A percentile compares a stretch with the other conserved stretches of the same genome.
These are phyloP conservation scores for Amaranthus palmeri DNA, from an alignment of 148 eudicot species.

Conservation along the genomic window DNA sequence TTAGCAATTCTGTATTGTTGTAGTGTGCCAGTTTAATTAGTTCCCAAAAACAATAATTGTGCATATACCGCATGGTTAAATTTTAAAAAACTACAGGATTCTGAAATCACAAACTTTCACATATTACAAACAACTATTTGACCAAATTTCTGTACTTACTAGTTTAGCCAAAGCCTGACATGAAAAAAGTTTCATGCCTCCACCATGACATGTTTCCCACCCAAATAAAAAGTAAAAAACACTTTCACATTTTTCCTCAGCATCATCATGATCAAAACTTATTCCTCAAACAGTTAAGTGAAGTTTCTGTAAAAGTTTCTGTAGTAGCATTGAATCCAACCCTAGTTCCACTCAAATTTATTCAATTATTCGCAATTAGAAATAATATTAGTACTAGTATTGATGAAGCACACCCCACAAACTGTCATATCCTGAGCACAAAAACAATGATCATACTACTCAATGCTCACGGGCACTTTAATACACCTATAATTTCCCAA, in stretches of 20 bases:
- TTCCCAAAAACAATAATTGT: not conserved
- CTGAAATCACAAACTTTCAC: slow-evolving; percentile 5
- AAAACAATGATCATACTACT: slow-evolving; percentile 7
- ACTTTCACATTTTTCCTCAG: slow-evolving; percentile 25
- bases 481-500: not conserved
- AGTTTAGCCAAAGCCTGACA: slow-evolving; percentile 10
- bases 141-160: slow-evolving; percentile 6
- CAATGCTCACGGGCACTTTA: slow-evolving; percentile 12
- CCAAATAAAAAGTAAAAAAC: slow-evolving; percentile 18
- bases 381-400: not conserved
- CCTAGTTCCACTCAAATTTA: slow-evolving; percentile 7
- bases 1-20: not conserved
- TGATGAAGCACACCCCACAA: slow-evolving; percentile 17
- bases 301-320: slow-evolving; percentile 19
- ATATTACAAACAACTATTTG: slow-evolving; percentile 13
- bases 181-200: slow-evolving; percentile 23
- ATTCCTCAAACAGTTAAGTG: slow-evolving; percentile 25
- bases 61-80: not conserved
- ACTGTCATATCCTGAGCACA: slow-evolving; percentile 4
- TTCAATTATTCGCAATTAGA: slow-evolving; percentile 10
- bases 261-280: slow-evolving; percentile 23
- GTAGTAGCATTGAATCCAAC: slow-evolving; percentile 25
- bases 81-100: not conserved
- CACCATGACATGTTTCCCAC: slow-evolving; percentile 33
- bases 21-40: not conserved